Conservation (phyloP, 164 flowering plant genomes). For the Magnolia sinica region DNA sequence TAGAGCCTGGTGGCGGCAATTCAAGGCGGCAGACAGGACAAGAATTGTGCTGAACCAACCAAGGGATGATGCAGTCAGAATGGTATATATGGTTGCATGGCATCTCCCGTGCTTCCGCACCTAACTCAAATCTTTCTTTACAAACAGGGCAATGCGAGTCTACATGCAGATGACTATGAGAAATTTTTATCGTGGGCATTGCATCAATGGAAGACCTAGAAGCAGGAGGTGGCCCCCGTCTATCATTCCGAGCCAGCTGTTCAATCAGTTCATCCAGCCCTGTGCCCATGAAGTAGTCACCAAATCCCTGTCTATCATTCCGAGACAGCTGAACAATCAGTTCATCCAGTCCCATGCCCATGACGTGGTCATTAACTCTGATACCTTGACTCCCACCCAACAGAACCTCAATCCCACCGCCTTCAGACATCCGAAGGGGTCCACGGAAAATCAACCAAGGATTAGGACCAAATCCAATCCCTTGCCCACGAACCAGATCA, state of each 20-base stretch:
- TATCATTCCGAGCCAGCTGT: constrained; percentile 45
- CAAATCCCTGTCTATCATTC: constrained; percentile 44
- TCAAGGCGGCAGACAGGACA: constrained; percentile 85
- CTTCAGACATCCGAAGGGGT: constrained; percentile 40
- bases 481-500: constrained; percentile 30
- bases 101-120: constrained; percentile 65
- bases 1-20: constrained; percentile 38
- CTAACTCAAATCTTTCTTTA: constrained; percentile 67
- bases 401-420: constrained; percentile 54
- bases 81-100: constrained; percentile 78
- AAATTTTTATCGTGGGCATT: constrained; percentile 68
- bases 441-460: constrained; percentile 73
- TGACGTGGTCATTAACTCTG: constrained; percentile 56
- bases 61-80: constrained; percentile 75
- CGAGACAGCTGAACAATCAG: constrained; percentile 57
- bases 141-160: constrained; percentile 81
- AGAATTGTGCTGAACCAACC: constrained; percentile 76
- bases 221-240: constrained; percentile 73
- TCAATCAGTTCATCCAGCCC: constrained; percentile 78
- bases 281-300: constrained; percentile 73
- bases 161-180: constrained; percentile 55
- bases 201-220: constrained; percentile 62
- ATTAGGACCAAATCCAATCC: constrained; percentile 32
- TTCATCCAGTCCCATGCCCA: constrained; percentile 58
- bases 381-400: constrained; percentile 57